Evolutionary conservation across 129 eudicot species (phyloP).

Genomic region (Flaveria sonorensis): DNA sequence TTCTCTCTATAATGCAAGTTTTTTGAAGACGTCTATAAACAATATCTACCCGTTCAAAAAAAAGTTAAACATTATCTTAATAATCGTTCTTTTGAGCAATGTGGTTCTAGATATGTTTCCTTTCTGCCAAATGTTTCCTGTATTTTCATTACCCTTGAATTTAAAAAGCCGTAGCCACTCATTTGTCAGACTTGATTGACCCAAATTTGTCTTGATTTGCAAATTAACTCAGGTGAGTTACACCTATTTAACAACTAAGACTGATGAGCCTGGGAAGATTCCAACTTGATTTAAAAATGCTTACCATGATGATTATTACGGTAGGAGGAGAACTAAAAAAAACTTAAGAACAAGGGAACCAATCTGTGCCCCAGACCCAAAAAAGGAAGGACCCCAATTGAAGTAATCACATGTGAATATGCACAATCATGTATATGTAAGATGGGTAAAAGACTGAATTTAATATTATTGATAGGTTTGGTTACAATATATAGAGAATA

Average conservation of each 20-base stretch:
- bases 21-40: not conserved
- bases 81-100: not conserved
- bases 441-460: too few species aligned
- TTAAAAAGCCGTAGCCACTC: constrained; percentile 1
- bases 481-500: too few species aligned
- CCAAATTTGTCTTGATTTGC: constrained; percentile 2
- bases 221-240: not conserved
- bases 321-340: not conserved
- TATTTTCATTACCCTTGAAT: constrained; percentile 14
- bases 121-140: not conserved
- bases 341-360: not conserved
- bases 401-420: not conserved
- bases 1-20: not conserved
- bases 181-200: not conserved
- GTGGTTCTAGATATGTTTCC: not conserved
- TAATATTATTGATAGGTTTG: too few species aligned
- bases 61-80: not conserved
- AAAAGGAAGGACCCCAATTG: not conserved
- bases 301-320: not conserved
- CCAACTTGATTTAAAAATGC: not conserved
- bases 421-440: too few species aligned
- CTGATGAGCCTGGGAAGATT: constrained; percentile 1
- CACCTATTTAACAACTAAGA: constrained; percentile 5
- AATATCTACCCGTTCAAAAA: too few species aligned
- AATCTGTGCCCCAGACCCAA: not conserved